Evolutionary conservation across 1,284 basidiomycete genomes (phyloP).

Genomic region (Apiotrichum sp.): DNA sequence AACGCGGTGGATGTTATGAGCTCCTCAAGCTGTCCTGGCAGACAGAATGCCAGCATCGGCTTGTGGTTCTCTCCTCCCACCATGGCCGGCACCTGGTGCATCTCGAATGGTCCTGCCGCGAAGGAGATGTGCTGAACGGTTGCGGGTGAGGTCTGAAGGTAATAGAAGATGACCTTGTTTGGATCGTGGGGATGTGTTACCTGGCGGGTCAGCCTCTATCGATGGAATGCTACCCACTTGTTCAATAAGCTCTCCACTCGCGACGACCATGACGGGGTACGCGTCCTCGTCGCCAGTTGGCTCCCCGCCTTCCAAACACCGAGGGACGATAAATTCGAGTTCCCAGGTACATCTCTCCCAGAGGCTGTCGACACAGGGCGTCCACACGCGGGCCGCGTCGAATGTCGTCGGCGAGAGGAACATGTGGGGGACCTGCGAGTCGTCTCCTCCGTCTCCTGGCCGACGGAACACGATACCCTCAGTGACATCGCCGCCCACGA

Average conservation of each 20-base stretch:
- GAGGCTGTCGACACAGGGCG: constrained; percentile 89
- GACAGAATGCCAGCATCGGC: constrained; percentile 86
- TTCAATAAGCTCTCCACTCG: constrained; percentile 89
- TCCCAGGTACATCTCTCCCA: constrained; percentile 99
- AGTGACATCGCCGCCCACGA: constrained; percentile 30
- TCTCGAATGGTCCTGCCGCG: constrained; percentile 88
- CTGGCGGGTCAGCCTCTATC: no score
- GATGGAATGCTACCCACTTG: constrained; percentile 71
- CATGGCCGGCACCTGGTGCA: constrained; percentile 61
- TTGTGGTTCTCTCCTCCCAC: constrained; percentile 57
- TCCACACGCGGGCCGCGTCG: constrained; percentile 90
- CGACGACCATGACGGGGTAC: constrained; percentile 79
- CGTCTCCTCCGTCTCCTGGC: constrained; percentile 36
- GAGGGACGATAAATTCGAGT: constrained; percentile 90
- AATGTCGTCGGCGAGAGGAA: constrained; percentile 84
- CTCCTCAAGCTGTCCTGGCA: constrained; percentile 72
- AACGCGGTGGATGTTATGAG: constrained; percentile 62
- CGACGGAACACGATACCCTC: constrained; percentile 44
- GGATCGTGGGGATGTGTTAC: constrained; percentile 90
- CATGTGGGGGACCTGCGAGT: constrained; percentile 81
- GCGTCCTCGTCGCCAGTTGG: constrained; percentile 49
- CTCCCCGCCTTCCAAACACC: constrained; percentile 63
- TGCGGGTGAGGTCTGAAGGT: constrained; percentile 78
- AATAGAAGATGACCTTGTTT: constrained; percentile 90
- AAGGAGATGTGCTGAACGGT: constrained; percentile 95